Conservation (phyloP, 306 rosid genomes). For the Citrullus colocynthis region DNA sequence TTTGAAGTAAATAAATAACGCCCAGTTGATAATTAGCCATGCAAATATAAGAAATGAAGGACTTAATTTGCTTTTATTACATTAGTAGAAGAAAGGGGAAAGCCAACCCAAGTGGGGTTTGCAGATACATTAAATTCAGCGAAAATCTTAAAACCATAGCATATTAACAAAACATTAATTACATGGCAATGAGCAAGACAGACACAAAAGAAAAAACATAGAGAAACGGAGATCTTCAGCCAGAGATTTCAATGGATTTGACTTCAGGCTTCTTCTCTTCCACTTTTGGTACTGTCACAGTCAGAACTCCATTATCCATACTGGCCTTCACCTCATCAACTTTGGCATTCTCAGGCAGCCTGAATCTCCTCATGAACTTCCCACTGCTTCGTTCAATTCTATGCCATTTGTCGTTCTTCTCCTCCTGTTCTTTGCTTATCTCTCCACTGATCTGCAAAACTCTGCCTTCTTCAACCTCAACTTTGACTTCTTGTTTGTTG, state of each 20-base stretch:
- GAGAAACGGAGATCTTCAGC: not conserved
- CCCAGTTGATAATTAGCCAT: too few species aligned
- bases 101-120: too few species aligned
- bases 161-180: not conserved
- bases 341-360: constrained; percentile 22
- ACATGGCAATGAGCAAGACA: not conserved
- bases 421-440: constrained; percentile 18
- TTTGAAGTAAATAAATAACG: not conserved
- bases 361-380: constrained; percentile 22
- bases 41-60: too few species aligned
- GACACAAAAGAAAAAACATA: not conserved
- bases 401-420: constrained; percentile 26
- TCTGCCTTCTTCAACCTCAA: constrained; percentile 22
- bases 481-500: constrained; percentile 19
- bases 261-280: constrained; percentile 15
- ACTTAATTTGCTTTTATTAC: too few species aligned
- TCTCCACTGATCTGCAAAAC: constrained; percentile 23
- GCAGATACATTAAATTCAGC: too few species aligned
- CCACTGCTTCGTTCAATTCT: constrained; percentile 26
- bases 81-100: too few species aligned
- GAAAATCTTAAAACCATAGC: not conserved
- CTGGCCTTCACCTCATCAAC: constrained; percentile 13
- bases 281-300: constrained; percentile 19
- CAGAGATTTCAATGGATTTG: constrained; percentile 14
- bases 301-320: constrained; percentile 20